A percentile compares a stretch with the other conserved stretches of the same genome.
phyloP scores from a whole-genome alignment of 169 alveolate species.

The Plasmodium gonderi region DNA sequence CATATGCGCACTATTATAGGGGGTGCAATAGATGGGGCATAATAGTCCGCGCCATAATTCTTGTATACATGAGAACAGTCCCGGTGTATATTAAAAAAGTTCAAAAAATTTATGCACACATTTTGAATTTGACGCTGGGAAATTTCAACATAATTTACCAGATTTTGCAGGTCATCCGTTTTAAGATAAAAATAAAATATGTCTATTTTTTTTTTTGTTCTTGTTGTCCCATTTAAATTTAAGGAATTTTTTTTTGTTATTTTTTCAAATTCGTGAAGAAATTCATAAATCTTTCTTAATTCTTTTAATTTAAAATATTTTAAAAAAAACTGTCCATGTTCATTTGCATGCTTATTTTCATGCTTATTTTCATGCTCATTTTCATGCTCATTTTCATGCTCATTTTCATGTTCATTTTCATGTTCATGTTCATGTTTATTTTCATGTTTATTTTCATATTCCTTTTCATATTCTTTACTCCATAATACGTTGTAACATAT shows the following conservation, averaged over 20 bases:
- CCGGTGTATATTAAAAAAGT: conserved; percentile 14
- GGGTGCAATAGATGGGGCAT: conserved; percentile 28
- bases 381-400: background rate
- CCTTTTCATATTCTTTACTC: background rate
- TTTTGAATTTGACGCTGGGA: conserved; percentile 7
- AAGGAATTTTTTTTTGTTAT: conserved; percentile 43
- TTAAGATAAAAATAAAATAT: conserved; percentile 7
- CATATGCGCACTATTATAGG: background rate
- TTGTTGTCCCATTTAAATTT: conserved; percentile 10
- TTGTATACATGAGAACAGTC: conserved; percentile 10
- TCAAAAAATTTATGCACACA: conserved; percentile 17
- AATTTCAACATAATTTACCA: conserved; percentile 29
- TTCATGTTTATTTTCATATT: background rate
- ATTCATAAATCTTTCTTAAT: conserved; percentile 41
- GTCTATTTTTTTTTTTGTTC: background rate
- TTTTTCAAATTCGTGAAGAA: conserved; percentile 59
- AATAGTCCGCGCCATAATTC: background rate
- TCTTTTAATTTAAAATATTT: conserved; percentile 44
- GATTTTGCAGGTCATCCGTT: background rate
- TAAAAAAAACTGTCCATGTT: conserved; percentile 9
- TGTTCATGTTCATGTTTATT: no score
- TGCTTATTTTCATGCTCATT: background rate
- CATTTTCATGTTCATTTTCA: no score
- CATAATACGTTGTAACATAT: conserved; percentile 32
- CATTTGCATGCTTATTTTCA: background rate